phyloP scores from a whole-genome alignment of 2,329 filamentous ascomycete species.

The Dactylella cylindrospora region DNA sequence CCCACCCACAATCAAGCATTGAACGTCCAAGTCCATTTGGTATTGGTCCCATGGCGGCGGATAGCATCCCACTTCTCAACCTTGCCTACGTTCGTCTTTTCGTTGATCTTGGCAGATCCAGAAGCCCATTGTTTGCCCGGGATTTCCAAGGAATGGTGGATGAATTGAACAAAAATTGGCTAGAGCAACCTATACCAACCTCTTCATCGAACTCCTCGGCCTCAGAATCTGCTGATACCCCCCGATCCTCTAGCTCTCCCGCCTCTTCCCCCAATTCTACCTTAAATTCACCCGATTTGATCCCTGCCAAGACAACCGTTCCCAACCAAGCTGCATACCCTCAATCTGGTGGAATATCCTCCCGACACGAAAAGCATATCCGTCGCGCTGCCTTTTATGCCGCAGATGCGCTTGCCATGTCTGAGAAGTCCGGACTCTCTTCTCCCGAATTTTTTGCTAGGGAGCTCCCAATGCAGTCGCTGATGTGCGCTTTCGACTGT shows the following conservation, averaged over 20 bases:
- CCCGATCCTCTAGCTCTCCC: constrained; percentile 48
- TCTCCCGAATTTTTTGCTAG: constrained; percentile 81
- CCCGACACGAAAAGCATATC: constrained; percentile 80
- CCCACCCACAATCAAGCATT: constrained; percentile 78
- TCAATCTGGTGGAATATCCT: constrained; percentile 56
- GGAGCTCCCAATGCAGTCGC: constrained; percentile 84
- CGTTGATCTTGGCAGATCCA: constrained; percentile 86
- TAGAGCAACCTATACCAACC: constrained; percentile 69
- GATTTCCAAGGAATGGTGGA: constrained; percentile 91
- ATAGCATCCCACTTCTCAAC: constrained; percentile 86
- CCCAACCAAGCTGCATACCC: constrained; percentile 36
- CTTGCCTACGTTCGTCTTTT: constrained; percentile 89
- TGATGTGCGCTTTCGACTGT: constrained; percentile 91
- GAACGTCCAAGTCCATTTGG: constrained; percentile 83
- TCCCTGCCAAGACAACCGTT: constrained; percentile 47
- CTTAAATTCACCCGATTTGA: constrained; percentile 47
- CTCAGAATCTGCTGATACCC: constrained; percentile 50
- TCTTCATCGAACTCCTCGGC: constrained; percentile 53
- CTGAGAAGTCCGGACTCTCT: constrained; percentile 74
- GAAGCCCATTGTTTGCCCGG: constrained; percentile 90
- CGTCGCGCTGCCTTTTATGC: constrained; percentile 95
- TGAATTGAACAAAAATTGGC: constrained; percentile 73
- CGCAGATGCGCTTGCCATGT: constrained; percentile 84
- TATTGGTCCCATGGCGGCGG: constrained; percentile 77
- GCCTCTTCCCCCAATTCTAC: constrained; percentile 48